Conservation (phyloP, 1,139 yeast species). For the Debaryomycetaceae sp. region DNA sequence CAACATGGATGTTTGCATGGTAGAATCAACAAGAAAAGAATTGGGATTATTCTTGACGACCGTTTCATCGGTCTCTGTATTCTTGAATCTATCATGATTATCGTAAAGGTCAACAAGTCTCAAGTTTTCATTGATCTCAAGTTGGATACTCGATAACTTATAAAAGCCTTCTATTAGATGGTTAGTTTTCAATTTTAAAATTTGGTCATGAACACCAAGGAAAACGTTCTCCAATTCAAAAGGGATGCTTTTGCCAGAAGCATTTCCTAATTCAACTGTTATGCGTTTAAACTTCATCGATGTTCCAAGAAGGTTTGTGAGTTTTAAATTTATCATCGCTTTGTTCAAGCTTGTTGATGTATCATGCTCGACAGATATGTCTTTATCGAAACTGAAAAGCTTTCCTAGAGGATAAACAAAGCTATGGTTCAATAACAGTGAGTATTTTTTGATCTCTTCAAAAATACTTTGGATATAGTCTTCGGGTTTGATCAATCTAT, state of each 20-base stretch:
- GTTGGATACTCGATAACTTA: slow-evolving; percentile 16
- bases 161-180: slow-evolving; percentile 24
- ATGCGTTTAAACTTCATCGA: slow-evolving; percentile 19
- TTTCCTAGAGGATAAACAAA: slow-evolving; percentile 27
- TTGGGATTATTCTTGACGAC: slow-evolving; percentile 5
- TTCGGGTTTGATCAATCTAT: slow-evolving; percentile 18
- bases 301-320: slow-evolving; percentile 26
- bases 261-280: slow-evolving; percentile 15
- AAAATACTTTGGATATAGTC: slow-evolving; percentile 20
- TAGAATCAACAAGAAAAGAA: slow-evolving; percentile 2
- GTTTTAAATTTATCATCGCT: slow-evolving; percentile 21
- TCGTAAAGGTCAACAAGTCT: slow-evolving; percentile 7
- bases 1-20: slow-evolving; percentile 6
- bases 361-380: slow-evolving; percentile 25
- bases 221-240: slow-evolving; percentile 9
- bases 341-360: slow-evolving; percentile 13
- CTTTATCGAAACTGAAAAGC: slow-evolving; percentile 25
- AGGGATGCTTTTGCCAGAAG: slow-evolving; percentile 5
- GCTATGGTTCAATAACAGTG: slow-evolving; percentile 13
- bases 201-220: slow-evolving; percentile 8
- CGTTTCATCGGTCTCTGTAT: slow-evolving; percentile 8
- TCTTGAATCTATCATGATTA: not conserved
- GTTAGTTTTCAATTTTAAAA: slow-evolving; percentile 19
- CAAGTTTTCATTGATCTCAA: slow-evolving; percentile 20
- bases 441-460: slow-evolving; percentile 17